Percentiles rank a stretch among this genome's conserved stretches.
These are phyloP conservation scores for Chenopodium berlandieri DNA, from an alignment of 148 eudicot species.

Conservation along the genomic window DNA sequence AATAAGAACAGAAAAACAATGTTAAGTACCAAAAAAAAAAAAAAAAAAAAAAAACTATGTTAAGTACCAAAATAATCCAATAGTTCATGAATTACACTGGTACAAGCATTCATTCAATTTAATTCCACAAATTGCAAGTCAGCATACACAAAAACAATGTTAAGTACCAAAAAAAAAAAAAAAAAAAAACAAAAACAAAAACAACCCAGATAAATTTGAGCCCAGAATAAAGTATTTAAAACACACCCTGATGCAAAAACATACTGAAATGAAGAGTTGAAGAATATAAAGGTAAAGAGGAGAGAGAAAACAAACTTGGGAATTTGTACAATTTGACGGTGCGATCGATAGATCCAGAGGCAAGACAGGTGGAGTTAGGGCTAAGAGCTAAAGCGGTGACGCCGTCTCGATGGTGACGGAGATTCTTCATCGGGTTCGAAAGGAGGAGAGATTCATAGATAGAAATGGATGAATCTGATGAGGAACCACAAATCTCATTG, in stretches of 20 bases:
- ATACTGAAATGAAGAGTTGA: neutral
- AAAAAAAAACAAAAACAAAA: too few relatives aligned
- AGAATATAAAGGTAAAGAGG: neutral
- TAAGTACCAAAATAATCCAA: too few relatives aligned
- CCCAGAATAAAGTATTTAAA: neutral
- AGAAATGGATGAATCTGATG: conserved; percentile 61
- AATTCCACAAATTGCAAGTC: too few relatives aligned
- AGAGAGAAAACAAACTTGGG: conserved; percentile 46
- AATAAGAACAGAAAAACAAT: too few relatives aligned
- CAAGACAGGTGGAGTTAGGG: conserved; percentile 93
- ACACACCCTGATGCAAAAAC: neutral
- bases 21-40: too few relatives aligned
- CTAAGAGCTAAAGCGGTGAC: conserved; percentile 78
- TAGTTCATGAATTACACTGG: too few relatives aligned
- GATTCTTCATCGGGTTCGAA: conserved; percentile 37
- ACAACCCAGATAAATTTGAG: neutral
- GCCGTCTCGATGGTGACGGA: conserved; percentile 74
- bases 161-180: too few relatives aligned
- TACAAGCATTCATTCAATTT: too few relatives aligned
- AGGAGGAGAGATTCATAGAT: conserved; percentile 58
- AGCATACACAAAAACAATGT: too few relatives aligned
- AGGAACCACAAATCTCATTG: conserved; percentile 20
- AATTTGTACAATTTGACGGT: conserved; percentile 94
- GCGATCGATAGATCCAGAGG: conserved; percentile 82
- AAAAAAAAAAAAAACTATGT: too few relatives aligned